Percentiles rank a stretch among this genome's conserved stretches.
These are phyloP conservation scores for Calonectria ilicicola DNA, from an alignment of 2,329 filamentous ascomycete species.

Conservation along the genomic window DNA sequence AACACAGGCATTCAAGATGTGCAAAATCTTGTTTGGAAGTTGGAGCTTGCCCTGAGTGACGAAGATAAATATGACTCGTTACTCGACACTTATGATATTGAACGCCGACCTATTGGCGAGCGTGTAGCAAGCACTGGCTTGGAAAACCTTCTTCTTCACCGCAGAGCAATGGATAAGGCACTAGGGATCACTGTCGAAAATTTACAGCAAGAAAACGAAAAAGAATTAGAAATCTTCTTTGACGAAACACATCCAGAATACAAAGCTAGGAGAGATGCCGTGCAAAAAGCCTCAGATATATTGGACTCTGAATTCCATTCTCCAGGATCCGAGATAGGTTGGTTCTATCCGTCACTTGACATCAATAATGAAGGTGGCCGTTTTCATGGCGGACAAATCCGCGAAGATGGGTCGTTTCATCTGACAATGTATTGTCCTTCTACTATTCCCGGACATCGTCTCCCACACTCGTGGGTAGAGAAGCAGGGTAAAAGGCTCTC, in stretches of 20 bases:
- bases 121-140: neutral
- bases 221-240: neutral
- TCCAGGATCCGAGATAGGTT: constrained; percentile 2
- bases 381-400: neutral
- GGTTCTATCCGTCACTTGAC: constrained; percentile 6
- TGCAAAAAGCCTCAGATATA: neutral
- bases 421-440: neutral
- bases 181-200: neutral
- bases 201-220: neutral
- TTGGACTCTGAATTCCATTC: constrained; percentile 4
- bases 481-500: neutral
- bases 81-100: constrained; percentile 2
- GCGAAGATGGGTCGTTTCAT: neutral
- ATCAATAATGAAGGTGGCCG: constrained; percentile 1
- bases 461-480: constrained; percentile 8
- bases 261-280: neutral
- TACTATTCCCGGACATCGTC: constrained; percentile 1
- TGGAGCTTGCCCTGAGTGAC: neutral
- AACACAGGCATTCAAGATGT: constrained; percentile 13
- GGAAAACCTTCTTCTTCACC: neutral
- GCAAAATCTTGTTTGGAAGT: constrained; percentile 9
- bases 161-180: neutral
- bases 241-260: neutral
- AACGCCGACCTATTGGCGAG: constrained; percentile 1
- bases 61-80: neutral